Percentiles rank a stretch among this genome's conserved stretches.
Conservation (phyloP, 208 protist genomes). For the Tetramitus jugosus region DNA sequence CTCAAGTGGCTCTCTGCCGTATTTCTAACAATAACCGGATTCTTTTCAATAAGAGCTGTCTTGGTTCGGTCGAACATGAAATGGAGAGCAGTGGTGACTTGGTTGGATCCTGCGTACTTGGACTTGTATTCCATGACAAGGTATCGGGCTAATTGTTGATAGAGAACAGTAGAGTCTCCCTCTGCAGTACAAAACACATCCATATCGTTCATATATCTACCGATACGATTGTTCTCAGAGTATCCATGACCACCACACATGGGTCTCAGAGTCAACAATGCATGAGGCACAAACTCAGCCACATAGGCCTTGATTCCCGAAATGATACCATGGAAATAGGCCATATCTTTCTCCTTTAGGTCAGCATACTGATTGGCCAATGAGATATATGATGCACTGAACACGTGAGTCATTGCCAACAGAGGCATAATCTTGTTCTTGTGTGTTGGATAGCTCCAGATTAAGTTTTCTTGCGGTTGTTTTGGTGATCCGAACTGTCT, state of each 20-base stretch:
- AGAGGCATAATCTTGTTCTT: constrained; percentile 15
- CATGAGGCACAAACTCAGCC: background rate
- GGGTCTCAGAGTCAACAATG: background rate
- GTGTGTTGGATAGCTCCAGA: constrained; percentile 17
- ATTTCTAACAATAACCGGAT: background rate
- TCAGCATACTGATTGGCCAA: background rate
- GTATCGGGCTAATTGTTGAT: constrained; percentile 20
- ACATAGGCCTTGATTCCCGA: background rate
- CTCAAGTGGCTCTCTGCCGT: background rate
- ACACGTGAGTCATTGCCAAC: background rate
- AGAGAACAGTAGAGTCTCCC: constrained; percentile 9
- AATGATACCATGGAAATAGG: background rate
- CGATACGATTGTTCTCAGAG: background rate
- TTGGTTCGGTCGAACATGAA: no score
- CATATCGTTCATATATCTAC: constrained; percentile 4
- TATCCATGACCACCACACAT: constrained; percentile 20
- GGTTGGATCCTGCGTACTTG: no score
- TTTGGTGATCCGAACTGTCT: constrained; percentile 1
- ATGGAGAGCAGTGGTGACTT: no score
- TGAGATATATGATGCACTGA: background rate
- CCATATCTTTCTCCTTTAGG: background rate
- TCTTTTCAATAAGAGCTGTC: no score
- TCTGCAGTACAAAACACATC: no score
- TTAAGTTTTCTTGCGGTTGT: background rate
- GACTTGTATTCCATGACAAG: no score